Evolutionary conservation across 1,284 basidiomycete genomes (phyloP), one percentile per base, ranked within the genome.

Genomic region (Flammula alnicola): DNA sequence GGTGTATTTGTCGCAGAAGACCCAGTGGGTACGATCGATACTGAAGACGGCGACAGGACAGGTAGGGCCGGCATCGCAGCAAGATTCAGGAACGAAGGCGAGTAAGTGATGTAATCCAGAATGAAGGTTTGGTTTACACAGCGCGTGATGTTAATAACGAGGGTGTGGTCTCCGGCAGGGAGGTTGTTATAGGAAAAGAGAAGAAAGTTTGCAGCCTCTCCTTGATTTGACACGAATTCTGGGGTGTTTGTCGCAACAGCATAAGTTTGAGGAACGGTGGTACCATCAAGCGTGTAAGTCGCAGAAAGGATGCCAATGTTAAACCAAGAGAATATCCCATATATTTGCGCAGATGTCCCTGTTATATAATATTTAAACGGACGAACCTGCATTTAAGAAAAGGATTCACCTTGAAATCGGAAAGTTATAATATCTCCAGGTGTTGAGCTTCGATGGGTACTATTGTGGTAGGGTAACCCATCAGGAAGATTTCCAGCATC

Each of bases 141-240:
- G 32, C 71, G 65, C 1, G 71, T 68, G 41, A 77, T 60, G 39
- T 72, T 68, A 54, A 76, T 69, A 38, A 72, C 59, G 6, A 76
- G 70, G 31, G 65, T 69, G 33, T 77, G 68, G 12, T 57, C 58
- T 16, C 36, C 44, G 38, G 33, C 11, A 14, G 44, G 30, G 19
- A 46, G 41, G 19, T 36, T 46, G 16, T 39, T 38, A 17, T 33
- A 41, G 22, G 39, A 31, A 23, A 51, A 49, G 30, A 51, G 47
- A 11, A 44, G 38, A 36, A 47, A 57, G 29, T 57, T 57, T 17
- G 33, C 14, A 14, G 23, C 22, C 19, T 55, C 49, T 29, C 37
- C 36, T 19, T 31, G 37, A 20, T 37, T 33, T 1, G 14, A 17
- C 6, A 27, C 19, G 23, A 37, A 44, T 12, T 52, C 39, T 23